phyloP scores from a whole-genome alignment of 1,139 yeast genomes.

The Arxiozyma bovina region DNA sequence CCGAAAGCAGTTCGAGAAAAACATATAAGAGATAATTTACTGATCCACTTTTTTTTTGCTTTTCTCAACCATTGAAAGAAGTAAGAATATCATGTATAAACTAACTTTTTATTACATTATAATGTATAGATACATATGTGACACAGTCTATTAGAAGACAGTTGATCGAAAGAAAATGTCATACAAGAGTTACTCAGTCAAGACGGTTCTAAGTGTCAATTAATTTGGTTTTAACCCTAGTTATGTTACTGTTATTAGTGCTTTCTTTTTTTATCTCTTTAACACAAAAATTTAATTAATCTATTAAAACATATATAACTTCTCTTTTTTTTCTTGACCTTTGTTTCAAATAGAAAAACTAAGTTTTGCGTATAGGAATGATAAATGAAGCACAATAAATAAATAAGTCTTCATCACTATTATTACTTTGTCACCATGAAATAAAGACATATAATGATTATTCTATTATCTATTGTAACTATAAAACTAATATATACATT shows the following conservation, averaged over 20 bases:
- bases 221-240: neutral
- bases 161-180: neutral
- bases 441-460: no score
- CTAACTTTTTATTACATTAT: no score
- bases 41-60: neutral
- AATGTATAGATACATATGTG: neutral
- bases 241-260: neutral
- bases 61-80: neutral
- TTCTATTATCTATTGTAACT: no score
- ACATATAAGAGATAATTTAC: neutral
- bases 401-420: neutral
- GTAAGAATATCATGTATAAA: no score
- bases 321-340: no score
- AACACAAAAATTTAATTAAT: no score
- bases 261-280: neutral
- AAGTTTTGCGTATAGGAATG: no score
- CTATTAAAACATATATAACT: neutral
- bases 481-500: no score
- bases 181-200: no score
- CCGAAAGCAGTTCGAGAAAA: constrained; percentile 3
- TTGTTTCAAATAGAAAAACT: neutral
- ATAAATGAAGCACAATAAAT: no score
- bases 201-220: no score
- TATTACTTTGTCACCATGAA: neutral
- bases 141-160: neutral